phyloP scores from a whole-genome alignment of 1,284 basidiomycete genomes.

The Ustilago vetiveriae region DNA sequence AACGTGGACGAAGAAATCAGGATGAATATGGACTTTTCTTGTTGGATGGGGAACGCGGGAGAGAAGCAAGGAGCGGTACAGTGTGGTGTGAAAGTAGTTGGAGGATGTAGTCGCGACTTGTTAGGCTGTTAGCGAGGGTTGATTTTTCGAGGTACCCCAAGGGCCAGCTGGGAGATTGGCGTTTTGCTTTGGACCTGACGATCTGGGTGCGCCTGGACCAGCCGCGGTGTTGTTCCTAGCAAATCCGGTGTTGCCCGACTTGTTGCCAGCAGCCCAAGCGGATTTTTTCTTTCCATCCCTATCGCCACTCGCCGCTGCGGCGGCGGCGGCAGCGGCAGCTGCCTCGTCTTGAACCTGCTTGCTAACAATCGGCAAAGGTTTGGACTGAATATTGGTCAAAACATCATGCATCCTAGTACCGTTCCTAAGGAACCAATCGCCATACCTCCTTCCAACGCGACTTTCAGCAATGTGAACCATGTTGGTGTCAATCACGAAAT shows the following conservation, averaged over 20 bases:
- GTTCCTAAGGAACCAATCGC: conserved; percentile 91
- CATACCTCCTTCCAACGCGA: conserved; percentile 88
- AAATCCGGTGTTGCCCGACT: background rate
- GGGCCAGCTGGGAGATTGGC: conserved; percentile 11
- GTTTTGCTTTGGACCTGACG: no score
- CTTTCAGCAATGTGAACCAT: conserved; percentile 96
- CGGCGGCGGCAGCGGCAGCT: conserved; percentile 9
- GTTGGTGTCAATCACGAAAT: conserved; percentile 93
- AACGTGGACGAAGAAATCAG: no score
- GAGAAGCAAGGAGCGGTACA: background rate
- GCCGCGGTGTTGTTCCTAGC: no score
- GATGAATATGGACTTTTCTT: no score
- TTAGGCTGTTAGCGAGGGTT: background rate
- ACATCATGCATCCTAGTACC: conserved; percentile 61
- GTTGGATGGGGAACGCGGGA: no score
- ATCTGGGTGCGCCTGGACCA: no score
- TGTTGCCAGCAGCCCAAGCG: conserved; percentile 4
- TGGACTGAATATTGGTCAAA: conserved; percentile 49
- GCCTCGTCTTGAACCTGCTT: conserved; percentile 36
- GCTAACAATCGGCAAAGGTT: conserved; percentile 53
- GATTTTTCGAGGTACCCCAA: conserved; percentile 9
- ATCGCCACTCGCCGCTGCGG: background rate
- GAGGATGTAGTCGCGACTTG: no score
- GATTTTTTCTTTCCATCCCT: conserved; percentile 12
- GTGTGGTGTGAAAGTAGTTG: no score